Conservation (phyloP, 768 basidiomycete species). For the Termitomyces sp. region DNA sequence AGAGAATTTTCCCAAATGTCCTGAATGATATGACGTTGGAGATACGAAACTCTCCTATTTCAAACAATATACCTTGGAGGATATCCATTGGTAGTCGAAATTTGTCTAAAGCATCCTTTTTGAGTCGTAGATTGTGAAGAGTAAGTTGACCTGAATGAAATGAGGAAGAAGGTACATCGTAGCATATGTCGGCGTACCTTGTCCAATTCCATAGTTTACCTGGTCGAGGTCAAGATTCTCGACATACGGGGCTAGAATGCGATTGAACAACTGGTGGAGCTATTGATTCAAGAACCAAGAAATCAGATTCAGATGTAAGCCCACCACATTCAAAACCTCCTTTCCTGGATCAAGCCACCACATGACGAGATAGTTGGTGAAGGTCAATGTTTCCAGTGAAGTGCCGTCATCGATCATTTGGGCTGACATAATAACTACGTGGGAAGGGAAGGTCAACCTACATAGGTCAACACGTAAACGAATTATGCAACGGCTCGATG, state of each 20-base stretch:
- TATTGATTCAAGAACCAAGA: background rate
- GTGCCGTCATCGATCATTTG: constrained; percentile 5
- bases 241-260: constrained; percentile 91
- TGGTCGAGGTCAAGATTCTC: constrained; percentile 95
- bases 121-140: constrained; percentile 78
- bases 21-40: constrained; percentile 31
- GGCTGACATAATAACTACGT: constrained; percentile 2
- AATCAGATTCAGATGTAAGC: constrained; percentile 21
- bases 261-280: constrained; percentile 64
- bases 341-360: constrained; percentile 90
- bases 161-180: background rate
- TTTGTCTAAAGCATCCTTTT: constrained; percentile 91
- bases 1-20: constrained; percentile 83
- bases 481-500: too few species aligned
- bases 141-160: constrained; percentile 61
- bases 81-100: constrained; percentile 96
- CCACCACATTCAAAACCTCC: constrained; percentile 76
- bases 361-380: too few species aligned
- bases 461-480: too few species aligned
- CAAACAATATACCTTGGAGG: constrained; percentile 63
- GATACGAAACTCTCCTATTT: background rate
- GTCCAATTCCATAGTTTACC: constrained; percentile 89
- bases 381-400: background rate
- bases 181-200: constrained; percentile 44
- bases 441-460: too few species aligned